phyloP scores from a whole-genome alignment of 2,329 filamentous ascomycete species.

The Colletotrichum sp. region DNA sequence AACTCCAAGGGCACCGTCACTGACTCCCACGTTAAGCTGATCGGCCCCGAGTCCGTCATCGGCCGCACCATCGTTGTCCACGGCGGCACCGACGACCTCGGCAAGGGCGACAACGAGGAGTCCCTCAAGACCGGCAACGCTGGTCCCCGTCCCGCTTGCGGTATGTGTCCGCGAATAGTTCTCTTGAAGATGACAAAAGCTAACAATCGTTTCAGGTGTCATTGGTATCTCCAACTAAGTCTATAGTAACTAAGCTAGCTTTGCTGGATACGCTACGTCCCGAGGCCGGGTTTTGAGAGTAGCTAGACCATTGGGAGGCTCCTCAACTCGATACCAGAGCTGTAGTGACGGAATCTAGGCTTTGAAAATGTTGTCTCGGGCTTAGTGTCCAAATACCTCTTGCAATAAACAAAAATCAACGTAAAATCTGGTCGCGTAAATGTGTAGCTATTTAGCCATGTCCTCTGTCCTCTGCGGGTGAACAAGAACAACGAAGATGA shows the following conservation, averaged over 20 bases:
- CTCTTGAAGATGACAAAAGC: not conserved
- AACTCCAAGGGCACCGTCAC: conserved; percentile 81
- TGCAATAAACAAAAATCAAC: not conserved
- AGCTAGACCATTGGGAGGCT: not conserved
- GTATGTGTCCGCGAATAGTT: conserved; percentile 54
- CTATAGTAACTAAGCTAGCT: not conserved
- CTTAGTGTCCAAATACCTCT: not conserved
- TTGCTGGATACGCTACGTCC: not conserved
- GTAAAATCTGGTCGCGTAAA: not conserved
- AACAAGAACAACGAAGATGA: not conserved
- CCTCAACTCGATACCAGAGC: not conserved
- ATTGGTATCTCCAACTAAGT: conserved; percentile 83
- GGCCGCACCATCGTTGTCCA: conserved; percentile 96
- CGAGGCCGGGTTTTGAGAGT: not conserved
- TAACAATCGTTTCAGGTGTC: conserved; percentile 61
- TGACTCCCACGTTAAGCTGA: conserved; percentile 92
- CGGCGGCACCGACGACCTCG: conserved; percentile 94
- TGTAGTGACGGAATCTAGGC: not conserved
- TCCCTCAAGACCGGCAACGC: conserved; percentile 99
- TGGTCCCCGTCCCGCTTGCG: conserved; percentile 90
- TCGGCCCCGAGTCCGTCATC: conserved; percentile 92
- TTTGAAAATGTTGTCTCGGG: not conserved
- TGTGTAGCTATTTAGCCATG: not conserved
- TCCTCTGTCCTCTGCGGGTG: not conserved
- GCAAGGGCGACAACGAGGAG: conserved; percentile 89